Evolutionary conservation across 306 rosid genomes (phyloP).

Genomic region (Myrica gale): DNA sequence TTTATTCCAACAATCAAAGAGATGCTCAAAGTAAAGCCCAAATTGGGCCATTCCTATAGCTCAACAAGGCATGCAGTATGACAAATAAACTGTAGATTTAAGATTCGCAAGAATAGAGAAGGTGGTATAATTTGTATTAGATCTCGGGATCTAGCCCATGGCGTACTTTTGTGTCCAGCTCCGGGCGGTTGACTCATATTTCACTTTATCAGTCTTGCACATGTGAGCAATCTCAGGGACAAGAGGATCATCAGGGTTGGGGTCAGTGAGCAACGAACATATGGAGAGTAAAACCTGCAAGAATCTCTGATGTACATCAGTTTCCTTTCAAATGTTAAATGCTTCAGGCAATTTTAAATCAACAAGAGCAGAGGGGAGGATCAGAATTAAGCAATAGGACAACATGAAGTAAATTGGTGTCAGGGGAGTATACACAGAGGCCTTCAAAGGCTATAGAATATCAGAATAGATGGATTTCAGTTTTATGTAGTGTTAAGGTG

Average conservation of each 20-base stretch:
- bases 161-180: slow-evolving; percentile 95
- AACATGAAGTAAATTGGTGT: not conserved
- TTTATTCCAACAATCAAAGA: slow-evolving; percentile 14
- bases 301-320: not conserved
- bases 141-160: slow-evolving; percentile 47
- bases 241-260: slow-evolving; percentile 91
- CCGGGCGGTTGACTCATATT: slow-evolving; percentile 79
- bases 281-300: slow-evolving; percentile 80
- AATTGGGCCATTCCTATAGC: slow-evolving; percentile 23
- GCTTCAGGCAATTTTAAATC: not conserved
- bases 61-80: not conserved
- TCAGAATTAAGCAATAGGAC: not conserved
- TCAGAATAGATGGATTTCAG: not conserved
- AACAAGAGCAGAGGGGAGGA: not conserved
- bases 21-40: slow-evolving; percentile 32
- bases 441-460: not conserved
- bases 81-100: not conserved
- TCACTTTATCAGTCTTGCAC: slow-evolving; percentile 73
- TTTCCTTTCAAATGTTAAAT: not conserved
- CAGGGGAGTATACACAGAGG: too few species aligned
- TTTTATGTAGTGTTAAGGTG: not conserved
- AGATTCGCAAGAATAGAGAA: slow-evolving; percentile 4
- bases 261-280: slow-evolving; percentile 83
- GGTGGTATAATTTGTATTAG: not conserved
- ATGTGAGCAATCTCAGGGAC: slow-evolving; percentile 93